Base-by-base conservation (phyloP, 257 asterid genomes). In the Hygrophila difformis region DNA sequence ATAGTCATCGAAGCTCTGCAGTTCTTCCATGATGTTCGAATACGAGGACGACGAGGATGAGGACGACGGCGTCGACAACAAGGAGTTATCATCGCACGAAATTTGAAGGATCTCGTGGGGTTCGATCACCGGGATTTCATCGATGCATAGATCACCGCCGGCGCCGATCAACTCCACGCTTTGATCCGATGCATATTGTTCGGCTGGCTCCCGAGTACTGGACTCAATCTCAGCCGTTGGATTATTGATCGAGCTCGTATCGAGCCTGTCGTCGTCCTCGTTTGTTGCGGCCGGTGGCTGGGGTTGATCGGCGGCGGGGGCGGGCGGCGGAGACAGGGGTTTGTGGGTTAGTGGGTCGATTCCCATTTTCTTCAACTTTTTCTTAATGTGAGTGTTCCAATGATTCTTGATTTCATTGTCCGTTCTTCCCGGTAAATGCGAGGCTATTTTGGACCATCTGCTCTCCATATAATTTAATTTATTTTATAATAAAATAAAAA, bases 401-500 rank as follows among this genome's bases (percentile, higher is more conserved):
- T 84, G 94, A 35, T 89, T 89, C 67, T 84, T 89, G 54, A 89
- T 89, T 65, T 89, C 97, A 56, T 89, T 89, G 57, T 89, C 97
- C 0, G 97, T 89, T 66, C 97, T 70, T 39, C 97, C 96, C 0
- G 97, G 96, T 11, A 89, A 79, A 55, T 81, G 94, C 56, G 97
- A 88, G 13, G 96, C 97, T n/a, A 88, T 88, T 38, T 84, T 88
- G 18, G 97, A 81, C 97, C 97, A 88, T 55, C 97, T 88, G 8
- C 64, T 18, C 54, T 35, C 3, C 12, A 33, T 33, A 4, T 5
- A 33, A 10, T 33, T 4, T 5, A 5, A 26, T 33, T 5, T 4
- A 5, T 3, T 26, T 26, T 3, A 3, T 26, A 8, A 3, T 26
- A 0, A 5, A 26, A 3, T 26, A 26, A 26, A 26, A 26, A 3